phyloP scores from a whole-genome alignment of 805 yeast species.

The Naumovozyma baii region DNA sequence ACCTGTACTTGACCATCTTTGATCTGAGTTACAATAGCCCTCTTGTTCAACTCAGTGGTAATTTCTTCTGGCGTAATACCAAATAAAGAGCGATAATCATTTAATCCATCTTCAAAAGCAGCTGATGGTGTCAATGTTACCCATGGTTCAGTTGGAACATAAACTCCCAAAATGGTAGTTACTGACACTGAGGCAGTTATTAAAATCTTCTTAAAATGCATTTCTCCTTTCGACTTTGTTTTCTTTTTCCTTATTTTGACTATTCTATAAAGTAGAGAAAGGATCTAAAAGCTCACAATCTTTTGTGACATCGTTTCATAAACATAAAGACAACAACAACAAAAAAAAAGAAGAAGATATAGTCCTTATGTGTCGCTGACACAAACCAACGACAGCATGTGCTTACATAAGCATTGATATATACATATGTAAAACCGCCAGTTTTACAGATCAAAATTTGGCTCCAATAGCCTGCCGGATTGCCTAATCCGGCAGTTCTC shows the following conservation, averaged over 20 bases:
- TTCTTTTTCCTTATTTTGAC: neutral
- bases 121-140: constrained; percentile 32
- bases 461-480: too few species aligned
- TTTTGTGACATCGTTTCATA: too few species aligned
- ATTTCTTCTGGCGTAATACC: constrained; percentile 36
- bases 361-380: too few species aligned
- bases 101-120: constrained; percentile 29
- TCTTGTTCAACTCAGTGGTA: constrained; percentile 41
- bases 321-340: too few species aligned
- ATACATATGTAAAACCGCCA: too few species aligned
- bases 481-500: too few species aligned
- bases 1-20: constrained; percentile 35
- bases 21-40: constrained; percentile 35
- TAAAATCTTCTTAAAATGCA: constrained; percentile 15
- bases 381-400: too few species aligned
- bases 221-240: constrained; percentile 4
- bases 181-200: constrained; percentile 20
- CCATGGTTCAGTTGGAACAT: constrained; percentile 29
- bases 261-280: neutral
- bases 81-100: constrained; percentile 29
- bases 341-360: too few species aligned
- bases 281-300: too few species aligned
- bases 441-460: too few species aligned
- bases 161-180: constrained; percentile 13
- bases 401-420: too few species aligned